Percentiles rank a stretch among this genome's conserved stretches.
These are phyloP conservation scores for Leucoagaricus sp. DNA, from an alignment of 1,284 basidiomycete genomes.

Conservation along the genomic window DNA sequence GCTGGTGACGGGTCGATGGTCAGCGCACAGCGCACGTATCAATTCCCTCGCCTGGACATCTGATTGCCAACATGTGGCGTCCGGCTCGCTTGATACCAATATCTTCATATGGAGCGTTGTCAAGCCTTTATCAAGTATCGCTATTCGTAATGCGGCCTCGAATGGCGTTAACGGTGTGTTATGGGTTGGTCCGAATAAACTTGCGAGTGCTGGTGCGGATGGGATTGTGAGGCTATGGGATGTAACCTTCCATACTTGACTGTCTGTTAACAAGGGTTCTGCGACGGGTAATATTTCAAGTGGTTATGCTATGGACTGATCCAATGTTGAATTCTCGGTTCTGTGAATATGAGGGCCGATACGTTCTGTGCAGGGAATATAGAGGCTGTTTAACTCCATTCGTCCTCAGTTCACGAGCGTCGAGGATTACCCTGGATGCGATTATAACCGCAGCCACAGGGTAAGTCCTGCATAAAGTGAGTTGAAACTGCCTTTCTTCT, in stretches of 20 bases:
- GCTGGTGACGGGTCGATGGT: constrained; percentile 79
- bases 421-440: too few species aligned
- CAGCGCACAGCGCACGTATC: constrained; percentile 85
- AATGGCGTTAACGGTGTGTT: constrained; percentile 82
- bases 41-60: constrained; percentile 79
- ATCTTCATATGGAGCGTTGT: constrained; percentile 88
- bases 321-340: too few species aligned
- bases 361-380: too few species aligned
- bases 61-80: constrained; percentile 77
- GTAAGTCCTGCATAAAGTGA: too few species aligned
- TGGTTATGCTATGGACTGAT: not conserved
- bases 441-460: too few species aligned
- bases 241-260: constrained; percentile 52
- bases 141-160: constrained; percentile 83
- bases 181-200: constrained; percentile 65
- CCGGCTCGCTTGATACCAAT: constrained; percentile 89
- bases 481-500: too few species aligned
- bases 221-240: constrained; percentile 81
- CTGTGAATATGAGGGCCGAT: too few species aligned
- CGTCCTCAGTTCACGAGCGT: too few species aligned
- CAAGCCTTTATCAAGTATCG: constrained; percentile 77
- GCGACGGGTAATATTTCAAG: not conserved
- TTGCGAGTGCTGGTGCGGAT: constrained; percentile 84
- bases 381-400: too few species aligned
- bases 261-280: constrained; percentile 17